Evolutionary conservation across 202 grass and related monocot species (phyloP).

Genomic region (Zoysia matrella): DNA sequence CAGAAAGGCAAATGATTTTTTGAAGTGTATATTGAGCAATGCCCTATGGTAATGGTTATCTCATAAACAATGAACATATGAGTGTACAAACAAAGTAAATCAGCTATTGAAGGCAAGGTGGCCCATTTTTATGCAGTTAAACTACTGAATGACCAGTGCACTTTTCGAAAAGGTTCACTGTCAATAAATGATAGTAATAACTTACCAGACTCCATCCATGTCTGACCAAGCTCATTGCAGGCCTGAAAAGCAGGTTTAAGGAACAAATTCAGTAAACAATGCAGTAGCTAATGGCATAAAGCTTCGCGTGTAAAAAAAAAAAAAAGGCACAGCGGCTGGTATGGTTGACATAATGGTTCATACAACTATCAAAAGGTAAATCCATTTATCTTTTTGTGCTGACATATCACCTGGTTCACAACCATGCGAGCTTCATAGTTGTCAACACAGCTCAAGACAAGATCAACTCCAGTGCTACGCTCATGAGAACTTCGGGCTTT

Average conservation of each 20-base stretch:
- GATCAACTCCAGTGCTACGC: slow-evolving; percentile 76
- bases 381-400: neutral
- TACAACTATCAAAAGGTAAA: slow-evolving; percentile 30
- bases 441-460: slow-evolving; percentile 97
- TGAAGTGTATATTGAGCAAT: neutral
- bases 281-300: neutral
- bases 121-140: neutral
- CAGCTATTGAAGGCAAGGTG: slow-evolving; percentile 23
- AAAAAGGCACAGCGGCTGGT: neutral
- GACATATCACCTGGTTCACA: slow-evolving; percentile 78
- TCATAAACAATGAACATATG: slow-evolving; percentile 12
- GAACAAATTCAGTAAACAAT: slow-evolving; percentile 43
- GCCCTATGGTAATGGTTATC: neutral
- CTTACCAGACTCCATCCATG: slow-evolving; percentile 99
- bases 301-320: slow-evolving; percentile 1
- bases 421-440: slow-evolving; percentile 99
- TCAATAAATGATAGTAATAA: slow-evolving; percentile 22
- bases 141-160: neutral
- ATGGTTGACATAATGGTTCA: slow-evolving; percentile 15
- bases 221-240: slow-evolving; percentile 94
- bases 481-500: slow-evolving; percentile 53
- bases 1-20: neutral
- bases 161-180: neutral
- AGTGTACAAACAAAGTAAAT: neutral
- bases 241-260: slow-evolving; percentile 59